These are phyloP conservation scores for Epichloe amarillans DNA, from an alignment of 2,329 filamentous ascomycete species.

Conservation along the genomic window DNA sequence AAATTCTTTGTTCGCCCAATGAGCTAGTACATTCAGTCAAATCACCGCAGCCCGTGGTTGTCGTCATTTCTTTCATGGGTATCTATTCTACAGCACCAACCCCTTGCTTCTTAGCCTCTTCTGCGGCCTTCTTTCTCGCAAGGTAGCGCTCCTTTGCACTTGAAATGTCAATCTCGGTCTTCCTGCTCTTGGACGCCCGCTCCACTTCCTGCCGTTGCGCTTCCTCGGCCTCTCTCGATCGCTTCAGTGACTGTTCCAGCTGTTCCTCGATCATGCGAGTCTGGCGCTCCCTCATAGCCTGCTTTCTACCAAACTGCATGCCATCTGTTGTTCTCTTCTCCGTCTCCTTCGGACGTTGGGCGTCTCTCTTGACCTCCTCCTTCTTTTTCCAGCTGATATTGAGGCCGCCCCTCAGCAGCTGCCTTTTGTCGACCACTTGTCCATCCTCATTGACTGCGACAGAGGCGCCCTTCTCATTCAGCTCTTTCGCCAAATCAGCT, in stretches of 20 bases:
- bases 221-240: slow-evolving; percentile 54
- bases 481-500: slow-evolving; percentile 51
- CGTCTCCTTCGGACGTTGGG: slow-evolving; percentile 13
- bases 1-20: neutral
- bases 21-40: neutral
- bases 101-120: slow-evolving; percentile 49
- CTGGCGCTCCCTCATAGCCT: slow-evolving; percentile 62
- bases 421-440: slow-evolving; percentile 72
- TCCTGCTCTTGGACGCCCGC: slow-evolving; percentile 58
- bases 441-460: slow-evolving; percentile 71
- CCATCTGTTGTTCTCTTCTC: slow-evolving; percentile 27
- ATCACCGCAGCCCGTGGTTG: neutral
- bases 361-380: slow-evolving; percentile 19
- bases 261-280: slow-evolving; percentile 69
- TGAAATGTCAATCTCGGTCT: slow-evolving; percentile 63
- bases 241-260: slow-evolving; percentile 58
- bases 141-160: slow-evolving; percentile 71
- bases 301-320: slow-evolving; percentile 35
- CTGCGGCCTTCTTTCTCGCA: slow-evolving; percentile 61
- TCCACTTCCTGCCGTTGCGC: slow-evolving; percentile 51
- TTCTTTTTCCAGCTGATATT: slow-evolving; percentile 57
- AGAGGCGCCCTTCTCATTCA: slow-evolving; percentile 46
- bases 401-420: slow-evolving; percentile 61
- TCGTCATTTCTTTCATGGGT: neutral
- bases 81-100: slow-evolving; percentile 13